Evolutionary conservation across 495 filamentous ascomycete genomes (phyloP), one percentile per base, ranked within the genome.

Genomic region (Xanthoparmelia taractica): DNA sequence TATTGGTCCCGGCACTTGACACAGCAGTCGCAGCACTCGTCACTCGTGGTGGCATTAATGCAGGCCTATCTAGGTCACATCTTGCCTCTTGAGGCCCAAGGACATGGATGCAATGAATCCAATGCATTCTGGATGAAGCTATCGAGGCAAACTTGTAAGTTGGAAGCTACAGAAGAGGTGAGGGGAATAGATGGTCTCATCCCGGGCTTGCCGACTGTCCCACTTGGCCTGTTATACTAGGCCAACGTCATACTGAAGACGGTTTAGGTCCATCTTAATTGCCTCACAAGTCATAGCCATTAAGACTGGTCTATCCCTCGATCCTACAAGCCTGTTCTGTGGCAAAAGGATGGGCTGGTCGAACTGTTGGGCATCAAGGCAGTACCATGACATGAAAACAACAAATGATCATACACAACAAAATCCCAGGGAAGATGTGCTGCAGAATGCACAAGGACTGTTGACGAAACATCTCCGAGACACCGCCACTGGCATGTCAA

Each of bases 351-450:
- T 29, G 27, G 25, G 25, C 48, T 27, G 27, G 27, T 25, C 50
- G 0, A n/a, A 8, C 0, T 54, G 50, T 54, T 54, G 50, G 50
- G 50, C 50, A 54, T 54, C 50, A 54, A 54, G 50, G 50, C 50
- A 54, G 50, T 54, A 36, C 34, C 34, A 18, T 33, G 17, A 33
- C 15, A 33, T 33, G 29, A 25, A 54, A 33, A 25, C 13, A 52
- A 52, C 1, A 20, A 52, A 52, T 2, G 31, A 18, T 31, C 2
- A 52, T 31, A 15, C 27, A n/a, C 11, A 20, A 12, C 1, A 0
- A 45, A 45, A n/a, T 8, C 4, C 41, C 20, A 7, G 20, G 20
- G 6, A 23, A 7, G 0, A 23, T 23, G 0, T 18, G 47, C 18
- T 10, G 48, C 27, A 52, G 48, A 17, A 10, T 52, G 48, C 48